Conservation (phyloP, 1,139 yeast species). For the Entelexis sorbosivorans region DNA sequence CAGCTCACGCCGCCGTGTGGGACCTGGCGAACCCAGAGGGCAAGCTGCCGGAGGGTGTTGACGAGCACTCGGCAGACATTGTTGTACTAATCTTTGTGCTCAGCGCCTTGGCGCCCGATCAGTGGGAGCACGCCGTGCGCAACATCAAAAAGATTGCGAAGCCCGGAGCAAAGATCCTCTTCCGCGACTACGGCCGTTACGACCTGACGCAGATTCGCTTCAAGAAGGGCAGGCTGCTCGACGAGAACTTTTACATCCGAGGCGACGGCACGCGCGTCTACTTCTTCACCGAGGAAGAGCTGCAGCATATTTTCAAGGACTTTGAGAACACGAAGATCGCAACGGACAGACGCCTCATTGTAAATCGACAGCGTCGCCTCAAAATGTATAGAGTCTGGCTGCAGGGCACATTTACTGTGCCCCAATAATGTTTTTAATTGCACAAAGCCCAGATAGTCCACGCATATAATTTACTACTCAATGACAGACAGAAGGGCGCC, state of each 20-base stretch:
- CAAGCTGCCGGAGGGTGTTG: slow-evolving; percentile 69
- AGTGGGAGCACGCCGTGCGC: slow-evolving; percentile 71
- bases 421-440: neutral
- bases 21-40: slow-evolving; percentile 76
- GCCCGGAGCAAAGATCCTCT: slow-evolving; percentile 83
- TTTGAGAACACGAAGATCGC: slow-evolving; percentile 68
- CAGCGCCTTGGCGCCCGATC: slow-evolving; percentile 82
- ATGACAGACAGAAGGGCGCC: slow-evolving; percentile 82
- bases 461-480: slow-evolving; percentile 17
- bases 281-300: slow-evolving; percentile 89
- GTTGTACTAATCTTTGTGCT: slow-evolving; percentile 90
- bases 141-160: slow-evolving; percentile 65
- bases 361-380: slow-evolving; percentile 79
- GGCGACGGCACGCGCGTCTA: slow-evolving; percentile 98
- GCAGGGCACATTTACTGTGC: slow-evolving; percentile 40
- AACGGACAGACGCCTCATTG: slow-evolving; percentile 80
- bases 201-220: slow-evolving; percentile 93
- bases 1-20: slow-evolving; percentile 87
- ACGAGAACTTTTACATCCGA: slow-evolving; percentile 87
- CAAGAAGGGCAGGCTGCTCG: slow-evolving; percentile 75
- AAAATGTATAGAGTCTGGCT: slow-evolving; percentile 97
- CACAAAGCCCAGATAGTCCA: neutral
- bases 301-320: slow-evolving; percentile 55
- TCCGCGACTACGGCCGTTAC: slow-evolving; percentile 91
- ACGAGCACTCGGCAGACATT: slow-evolving; percentile 73